Base-by-base conservation (phyloP, 305 asterid genomes). In the Stenogyne calaminthoides region DNA sequence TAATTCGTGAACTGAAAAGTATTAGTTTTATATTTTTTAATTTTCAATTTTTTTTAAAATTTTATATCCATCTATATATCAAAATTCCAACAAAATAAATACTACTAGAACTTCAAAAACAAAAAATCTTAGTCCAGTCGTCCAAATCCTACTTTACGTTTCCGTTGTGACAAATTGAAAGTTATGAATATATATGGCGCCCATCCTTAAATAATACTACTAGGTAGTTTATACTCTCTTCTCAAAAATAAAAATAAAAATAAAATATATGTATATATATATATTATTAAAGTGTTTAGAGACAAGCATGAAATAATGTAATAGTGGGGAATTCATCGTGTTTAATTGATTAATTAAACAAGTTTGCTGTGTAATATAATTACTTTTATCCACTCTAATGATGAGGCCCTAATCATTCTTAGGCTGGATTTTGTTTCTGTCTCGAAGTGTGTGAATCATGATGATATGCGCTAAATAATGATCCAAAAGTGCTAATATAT, bases 381-480 rank as follows among this genome's bases (percentile, higher is more conserved):
- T 19, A 19, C 27, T 57, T 63, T 42, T 51, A 51, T 69, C n/a
- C n/a, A 64, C 8, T 44, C 65, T n/a, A 77, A 57, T 71, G 51
- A 77, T 71, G 69, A 56, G 46, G 18, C 55, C 7, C 37, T 61
- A 34, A 76, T 76, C 47, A 40, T 62, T 22, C 1, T 69, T 40
- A 0, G 16, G n/a, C 16, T 44, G 52, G 52, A 46, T 46, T 47
- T 6, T 36, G 7, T 52, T 16, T 52, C 25, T 0, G 5, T 52
- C 12, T 16, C 12, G 7, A 55, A 46, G 14, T 52, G 67, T 22
- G 22, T 63, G 76, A 54, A 76, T 32, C 1, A 49, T 77, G 64
- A 66, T 66, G 57, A 44, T 19, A 18, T 71, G 27, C 12, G 70
- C 55, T 76, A 29, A 75, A 70, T 25, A 64, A 70, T 58, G 62